Base-by-base conservation (phyloP, 2,329 filamentous ascomycete genomes). In the Bimuria novae-zelandiae region DNA sequence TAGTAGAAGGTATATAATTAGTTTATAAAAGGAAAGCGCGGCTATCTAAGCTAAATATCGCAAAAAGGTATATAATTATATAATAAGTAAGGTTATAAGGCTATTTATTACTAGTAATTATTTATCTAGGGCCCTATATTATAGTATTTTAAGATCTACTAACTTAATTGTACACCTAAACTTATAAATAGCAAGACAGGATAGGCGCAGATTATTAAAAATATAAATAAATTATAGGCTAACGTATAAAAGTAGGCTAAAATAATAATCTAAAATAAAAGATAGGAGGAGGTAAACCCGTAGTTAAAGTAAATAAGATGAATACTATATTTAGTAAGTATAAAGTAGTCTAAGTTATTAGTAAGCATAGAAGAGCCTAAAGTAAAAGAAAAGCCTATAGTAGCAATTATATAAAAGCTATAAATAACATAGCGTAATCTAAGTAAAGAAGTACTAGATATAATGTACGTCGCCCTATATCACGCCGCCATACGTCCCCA, bases 311-410 rank as follows among this genome's bases (percentile, higher is more conserved):
- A 45, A 25, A 57, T 48, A 30, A 12, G 47, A 48, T 62, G 47
- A 49, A 54, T 46, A 30, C 54, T 61, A 37, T 35, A 62, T n/a
- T n/a, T n/a, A 54, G n/a, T n/a, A n/a, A n/a, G n/a, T n/a, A n/a
- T n/a, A n/a, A n/a, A n/a, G n/a, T n/a, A n/a, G n/a, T n/a, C n/a
- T n/a, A n/a, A n/a, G n/a, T n/a, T n/a, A n/a, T n/a, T n/a, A n/a
- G n/a, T n/a, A n/a, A n/a, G n/a, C n/a, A n/a, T n/a, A n/a, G n/a
- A n/a, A n/a, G n/a, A n/a, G n/a, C n/a, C n/a, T n/a, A n/a, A n/a
- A n/a, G n/a, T n/a, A n/a, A n/a, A n/a, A n/a, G n/a, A n/a, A n/a
- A n/a, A n/a, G n/a, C n/a, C n/a, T n/a, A n/a, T n/a, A n/a, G n/a
- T n/a, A n/a, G n/a, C n/a, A n/a, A n/a, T n/a, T n/a, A n/a, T n/a